These are phyloP conservation scores for Tinospora cordifolia DNA, from an alignment of 164 flowering plant species.

Conservation along the genomic window DNA sequence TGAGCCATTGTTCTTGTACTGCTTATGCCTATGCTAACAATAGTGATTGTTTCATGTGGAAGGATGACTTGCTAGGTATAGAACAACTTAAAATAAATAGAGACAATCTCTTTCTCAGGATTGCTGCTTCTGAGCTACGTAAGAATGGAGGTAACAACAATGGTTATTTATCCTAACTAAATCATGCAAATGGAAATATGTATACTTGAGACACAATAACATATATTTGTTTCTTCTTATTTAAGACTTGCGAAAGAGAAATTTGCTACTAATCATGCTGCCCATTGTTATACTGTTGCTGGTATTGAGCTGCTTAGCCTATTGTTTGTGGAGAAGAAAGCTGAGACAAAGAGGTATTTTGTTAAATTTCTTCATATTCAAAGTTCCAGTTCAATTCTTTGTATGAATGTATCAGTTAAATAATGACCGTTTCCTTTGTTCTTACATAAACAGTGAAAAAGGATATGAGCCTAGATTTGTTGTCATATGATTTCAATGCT, in stretches of 20 bases:
- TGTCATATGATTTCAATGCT: neutral
- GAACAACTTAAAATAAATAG: constrained; percentile 3
- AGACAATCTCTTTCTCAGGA: constrained; percentile 1
- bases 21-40: constrained; percentile 21
- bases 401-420: neutral
- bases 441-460: neutral
- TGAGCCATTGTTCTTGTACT: constrained; percentile 28
- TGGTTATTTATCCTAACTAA: too few relatives aligned
- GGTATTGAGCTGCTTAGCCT: neutral
- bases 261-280: neutral
- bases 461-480: neutral
- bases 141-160: neutral
- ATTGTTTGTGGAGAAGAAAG: neutral
- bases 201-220: too few relatives aligned
- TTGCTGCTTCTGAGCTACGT: constrained; percentile 4
- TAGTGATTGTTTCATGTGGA: constrained; percentile 15
- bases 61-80: neutral
- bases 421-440: neutral
- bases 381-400: neutral
- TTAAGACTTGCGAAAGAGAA: too few relatives aligned
- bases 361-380: too few relatives aligned
- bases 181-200: too few relatives aligned
- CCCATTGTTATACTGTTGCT: neutral
- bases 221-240: too few relatives aligned
- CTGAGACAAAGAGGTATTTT: neutral